Evolutionary conservation across 1,284 basidiomycete species (phyloP), one percentile per base, ranked within the genome.

Genomic region (Polyporus tsugae): DNA sequence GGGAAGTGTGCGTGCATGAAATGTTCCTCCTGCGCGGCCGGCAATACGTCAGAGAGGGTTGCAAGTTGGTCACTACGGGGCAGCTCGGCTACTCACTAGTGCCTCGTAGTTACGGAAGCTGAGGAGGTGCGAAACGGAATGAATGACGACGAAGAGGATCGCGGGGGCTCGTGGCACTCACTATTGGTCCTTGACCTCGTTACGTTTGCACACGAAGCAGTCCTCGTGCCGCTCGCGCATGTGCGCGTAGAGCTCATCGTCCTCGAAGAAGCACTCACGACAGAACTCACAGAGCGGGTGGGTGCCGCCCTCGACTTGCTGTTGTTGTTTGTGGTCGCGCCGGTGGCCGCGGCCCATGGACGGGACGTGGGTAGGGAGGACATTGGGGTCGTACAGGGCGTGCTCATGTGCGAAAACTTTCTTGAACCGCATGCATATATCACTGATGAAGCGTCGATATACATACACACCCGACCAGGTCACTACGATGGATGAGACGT

Each of bases 391-490:
- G 78, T 97, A 98, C 22, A 98, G 80, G 0, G 91, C 88, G 78
- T 99, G 98, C 79, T 99, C 97, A 79, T 99, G 97, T 0, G 95
- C 86, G 81, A 99, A 99, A 60, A 99, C 94, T 75, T 98, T 98
- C 82, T 99, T 96, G 81, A 89, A 87, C 49, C 90, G 87, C 67
- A 97, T 91, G 78, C 98, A 99, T 2, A 99, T 80, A 75, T 96
- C 95, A 77, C 95, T 96, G 64, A 62, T 13, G 35, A 11, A 59
- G 33, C 33, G 1, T 25, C 41, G 33, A 60, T 63, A 19, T 55
- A 46, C 35, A 15, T 59, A 11, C 22, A 11, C 22, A 60, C 46
- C 44, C 9, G 6, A 19, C 22, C n/a, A 13, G n/a, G 10, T 13
- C 2, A 4, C n/a, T 58, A n/a, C 38, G 36, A 49, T 49, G 60